Conservation (phyloP, 805 yeast species). For the Kazachstania psychrophila region DNA sequence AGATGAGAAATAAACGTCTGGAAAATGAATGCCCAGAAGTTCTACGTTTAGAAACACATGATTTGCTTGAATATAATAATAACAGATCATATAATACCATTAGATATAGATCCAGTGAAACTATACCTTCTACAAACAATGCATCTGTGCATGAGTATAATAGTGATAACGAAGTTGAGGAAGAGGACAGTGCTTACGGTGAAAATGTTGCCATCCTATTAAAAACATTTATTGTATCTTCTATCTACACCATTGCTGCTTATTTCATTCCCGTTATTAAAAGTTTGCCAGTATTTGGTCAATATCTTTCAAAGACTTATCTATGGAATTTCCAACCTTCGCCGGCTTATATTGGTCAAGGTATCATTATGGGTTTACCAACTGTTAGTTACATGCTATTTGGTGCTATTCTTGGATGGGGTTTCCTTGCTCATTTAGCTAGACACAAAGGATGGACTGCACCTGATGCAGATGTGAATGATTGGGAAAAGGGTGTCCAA, state of each 20-base stretch:
- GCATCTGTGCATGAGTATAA: neutral
- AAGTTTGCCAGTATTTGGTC: constrained; percentile 70
- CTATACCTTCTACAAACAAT: neutral
- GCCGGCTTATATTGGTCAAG: constrained; percentile 96
- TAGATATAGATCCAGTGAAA: too few species aligned
- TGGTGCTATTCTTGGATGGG: constrained; percentile 92
- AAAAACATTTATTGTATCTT: constrained; percentile 57
- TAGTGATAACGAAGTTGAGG: neutral
- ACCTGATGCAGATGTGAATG: constrained; percentile 61
- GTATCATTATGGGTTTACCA: constrained; percentile 92
- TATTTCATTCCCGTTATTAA: constrained; percentile 66
- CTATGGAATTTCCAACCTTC: constrained; percentile 90
- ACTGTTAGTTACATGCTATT: constrained; percentile 85
- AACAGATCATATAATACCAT: too few species aligned
- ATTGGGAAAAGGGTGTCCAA: constrained; percentile 89
- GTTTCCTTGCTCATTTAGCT: constrained; percentile 73
- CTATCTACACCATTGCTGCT: constrained; percentile 60
- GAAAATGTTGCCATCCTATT: constrained; percentile 53
- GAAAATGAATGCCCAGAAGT: constrained; percentile 22
- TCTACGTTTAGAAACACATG: constrained; percentile 10
- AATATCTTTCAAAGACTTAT: constrained; percentile 47
- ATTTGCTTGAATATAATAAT: neutral
- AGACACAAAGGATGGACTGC: constrained; percentile 73
- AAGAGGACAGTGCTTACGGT: constrained; percentile 9
- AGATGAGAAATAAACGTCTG: constrained; percentile 24